These are phyloP conservation scores for Fusarium sp. DNA, from an alignment of 2,329 filamentous ascomycete genomes.

Conservation along the genomic window DNA sequence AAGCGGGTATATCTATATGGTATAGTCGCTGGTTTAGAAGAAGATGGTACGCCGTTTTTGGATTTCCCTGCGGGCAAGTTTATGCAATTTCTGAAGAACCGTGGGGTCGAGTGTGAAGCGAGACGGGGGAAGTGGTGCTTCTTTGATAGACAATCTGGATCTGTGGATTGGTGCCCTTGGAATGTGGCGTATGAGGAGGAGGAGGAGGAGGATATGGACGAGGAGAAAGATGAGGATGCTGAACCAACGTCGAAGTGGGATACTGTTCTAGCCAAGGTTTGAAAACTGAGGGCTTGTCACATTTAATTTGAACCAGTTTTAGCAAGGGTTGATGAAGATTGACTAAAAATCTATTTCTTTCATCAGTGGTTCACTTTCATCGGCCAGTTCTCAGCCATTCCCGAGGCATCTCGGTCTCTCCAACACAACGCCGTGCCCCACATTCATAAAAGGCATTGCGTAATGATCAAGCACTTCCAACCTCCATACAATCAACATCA, in stretches of 20 bases:
- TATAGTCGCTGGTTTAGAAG: not conserved
- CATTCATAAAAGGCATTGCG: not conserved
- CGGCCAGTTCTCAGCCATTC: not conserved
- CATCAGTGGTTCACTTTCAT: not conserved
- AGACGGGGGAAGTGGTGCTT: constrained; percentile 21
- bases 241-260: not conserved
- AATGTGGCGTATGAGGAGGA: rapidly evolving
- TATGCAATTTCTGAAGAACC: not conserved
- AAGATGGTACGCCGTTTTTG: not conserved
- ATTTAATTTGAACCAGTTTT: too few species aligned
- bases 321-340: rapidly evolving
- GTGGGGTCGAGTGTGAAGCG: constrained; percentile 5
- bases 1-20: constrained; percentile 14
- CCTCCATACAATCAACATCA: not conserved
- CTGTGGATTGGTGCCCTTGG: not conserved
- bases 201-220: not conserved
- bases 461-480: not conserved
- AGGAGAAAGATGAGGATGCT: not conserved
- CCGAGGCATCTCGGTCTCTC: not conserved
- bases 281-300: rapidly evolving
- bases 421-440: not conserved
- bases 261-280: not conserved
- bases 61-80: not conserved
- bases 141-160: not conserved
- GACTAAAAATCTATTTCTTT: too few species aligned